A percentile compares a stretch with the other conserved stretches of the same genome.
These are phyloP conservation scores for Boletus subparvulus DNA, from an alignment of 768 basidiomycete species.

Conservation along the genomic window DNA sequence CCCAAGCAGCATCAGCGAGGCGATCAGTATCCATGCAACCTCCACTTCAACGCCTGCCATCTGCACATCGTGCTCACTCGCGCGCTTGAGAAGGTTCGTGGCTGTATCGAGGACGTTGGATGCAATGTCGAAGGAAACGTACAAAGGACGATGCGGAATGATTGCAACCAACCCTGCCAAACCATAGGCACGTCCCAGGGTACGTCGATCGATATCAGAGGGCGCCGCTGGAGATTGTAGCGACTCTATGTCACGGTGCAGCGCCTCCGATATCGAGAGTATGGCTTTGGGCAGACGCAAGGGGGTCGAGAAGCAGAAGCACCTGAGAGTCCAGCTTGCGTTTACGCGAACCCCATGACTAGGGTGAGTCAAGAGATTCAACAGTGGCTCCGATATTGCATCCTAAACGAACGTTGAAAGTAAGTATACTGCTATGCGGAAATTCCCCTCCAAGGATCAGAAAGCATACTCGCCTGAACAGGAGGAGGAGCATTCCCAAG, in stretches of 20 bases:
- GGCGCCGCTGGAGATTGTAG: conserved; percentile 71
- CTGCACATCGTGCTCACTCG: conserved; percentile 86
- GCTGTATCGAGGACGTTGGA: conserved; percentile 91
- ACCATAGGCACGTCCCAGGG: conserved; percentile 88
- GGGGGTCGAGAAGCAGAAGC: conserved; percentile 90
- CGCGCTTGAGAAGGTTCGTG: conserved; percentile 83
- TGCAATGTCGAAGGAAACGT: conserved; percentile 91
- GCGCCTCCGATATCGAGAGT: conserved; percentile 70
- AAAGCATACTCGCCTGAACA: conserved; percentile 58
- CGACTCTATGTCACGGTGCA: conserved; percentile 79
- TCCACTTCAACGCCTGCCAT: conserved; percentile 84
- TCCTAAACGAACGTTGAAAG: conserved; percentile 47
- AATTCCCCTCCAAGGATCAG: neutral
- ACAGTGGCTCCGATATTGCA: conserved; percentile 78
- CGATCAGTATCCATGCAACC: conserved; percentile 91
- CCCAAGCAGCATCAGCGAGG: conserved; percentile 87
- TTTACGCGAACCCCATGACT: conserved; percentile 84
- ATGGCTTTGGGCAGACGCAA: conserved; percentile 80
- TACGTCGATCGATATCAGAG: conserved; percentile 65
- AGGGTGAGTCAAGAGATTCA: conserved; percentile 84
- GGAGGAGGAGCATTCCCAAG: conserved; percentile 90
- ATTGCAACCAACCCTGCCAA: conserved; percentile 84
- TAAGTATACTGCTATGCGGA: neutral
- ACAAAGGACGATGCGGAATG: conserved; percentile 84
- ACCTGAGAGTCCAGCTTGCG: conserved; percentile 83